A percentile compares a stretch with the other conserved stretches of the same genome.
phyloP scores from a whole-genome alignment of 257 asterid species.

The Solanum bukasovii region DNA sequence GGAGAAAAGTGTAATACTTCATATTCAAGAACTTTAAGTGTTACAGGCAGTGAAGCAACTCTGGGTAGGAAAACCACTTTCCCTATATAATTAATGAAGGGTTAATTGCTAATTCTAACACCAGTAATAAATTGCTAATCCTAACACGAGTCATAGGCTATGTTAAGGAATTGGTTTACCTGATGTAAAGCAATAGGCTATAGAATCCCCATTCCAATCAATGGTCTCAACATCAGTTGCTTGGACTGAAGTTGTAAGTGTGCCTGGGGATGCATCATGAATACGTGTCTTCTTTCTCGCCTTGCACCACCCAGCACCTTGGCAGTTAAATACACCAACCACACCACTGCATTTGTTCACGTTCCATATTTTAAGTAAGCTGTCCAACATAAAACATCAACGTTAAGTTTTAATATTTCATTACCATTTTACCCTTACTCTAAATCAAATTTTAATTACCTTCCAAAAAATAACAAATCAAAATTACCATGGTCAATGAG shows the following conservation, averaged over 20 bases:
- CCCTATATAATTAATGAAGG: constrained; percentile 8
- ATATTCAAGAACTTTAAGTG: constrained; percentile 73
- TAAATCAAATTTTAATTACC: background rate
- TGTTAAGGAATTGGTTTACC: constrained; percentile 7
- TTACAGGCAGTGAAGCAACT: constrained; percentile 76
- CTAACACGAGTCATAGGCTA: background rate
- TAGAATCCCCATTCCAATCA: constrained; percentile 69
- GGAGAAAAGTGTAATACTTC: constrained; percentile 92
- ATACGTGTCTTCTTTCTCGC: constrained; percentile 70
- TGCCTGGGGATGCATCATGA: constrained; percentile 82
- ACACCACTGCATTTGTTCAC: constrained; percentile 64
- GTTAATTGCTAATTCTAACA: background rate
- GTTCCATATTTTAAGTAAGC: constrained; percentile 97
- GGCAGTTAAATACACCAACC: constrained; percentile 95
- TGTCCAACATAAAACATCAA: constrained; percentile 10
- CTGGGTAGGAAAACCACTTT: constrained; percentile 50
- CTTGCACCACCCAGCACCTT: constrained; percentile 97
- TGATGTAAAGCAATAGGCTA: constrained; percentile 58
- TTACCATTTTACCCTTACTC: background rate
- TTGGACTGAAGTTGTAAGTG: constrained; percentile 68
- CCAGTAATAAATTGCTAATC: background rate
- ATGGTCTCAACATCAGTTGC: constrained; percentile 56
- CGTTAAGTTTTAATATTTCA: background rate
- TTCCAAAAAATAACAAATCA: background rate
- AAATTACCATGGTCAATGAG: background rate